Percentiles rank a stretch among this genome's conserved stretches.
These are phyloP conservation scores for Camelina neglecta DNA, from an alignment of 345 rosid species.

Conservation along the genomic window DNA sequence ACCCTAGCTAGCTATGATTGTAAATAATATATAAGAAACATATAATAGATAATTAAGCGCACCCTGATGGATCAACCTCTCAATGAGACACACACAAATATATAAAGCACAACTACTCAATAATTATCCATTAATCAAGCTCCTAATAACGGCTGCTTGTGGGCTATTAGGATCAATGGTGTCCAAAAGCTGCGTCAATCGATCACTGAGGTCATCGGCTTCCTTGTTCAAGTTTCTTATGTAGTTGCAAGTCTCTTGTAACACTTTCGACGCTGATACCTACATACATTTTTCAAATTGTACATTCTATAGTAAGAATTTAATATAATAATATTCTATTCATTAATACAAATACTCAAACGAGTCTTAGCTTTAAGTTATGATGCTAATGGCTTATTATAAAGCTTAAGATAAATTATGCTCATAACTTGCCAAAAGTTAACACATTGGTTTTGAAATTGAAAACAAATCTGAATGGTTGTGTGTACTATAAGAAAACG, in stretches of 20 bases:
- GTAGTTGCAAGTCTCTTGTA: constrained; percentile 96
- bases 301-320: constrained; percentile 12
- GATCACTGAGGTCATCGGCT: constrained; percentile 87
- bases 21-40: constrained; percentile 25
- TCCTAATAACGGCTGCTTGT: constrained; percentile 93
- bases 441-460: constrained; percentile 13
- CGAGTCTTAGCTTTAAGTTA: background rate
- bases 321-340: background rate
- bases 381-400: background rate
- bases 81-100: constrained; percentile 20
- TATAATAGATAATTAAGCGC: constrained; percentile 28
- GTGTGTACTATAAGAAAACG: constrained; percentile 29
- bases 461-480: constrained; percentile 8
- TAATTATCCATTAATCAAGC: constrained; percentile 66
- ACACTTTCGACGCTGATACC: constrained; percentile 91
- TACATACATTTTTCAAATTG: constrained; percentile 22
- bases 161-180: constrained; percentile 87
- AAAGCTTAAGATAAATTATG: background rate
- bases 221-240: constrained; percentile 86
- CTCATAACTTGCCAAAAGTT: constrained; percentile 9
- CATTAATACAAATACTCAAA: background rate
- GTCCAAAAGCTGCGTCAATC: constrained; percentile 81
- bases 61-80: constrained; percentile 29
- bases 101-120: constrained; percentile 18
- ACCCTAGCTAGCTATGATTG: constrained; percentile 27